Evolutionary conservation across 2,329 filamentous ascomycete genomes (phyloP).

Genomic region (Neocatenulostroma microsporum): DNA sequence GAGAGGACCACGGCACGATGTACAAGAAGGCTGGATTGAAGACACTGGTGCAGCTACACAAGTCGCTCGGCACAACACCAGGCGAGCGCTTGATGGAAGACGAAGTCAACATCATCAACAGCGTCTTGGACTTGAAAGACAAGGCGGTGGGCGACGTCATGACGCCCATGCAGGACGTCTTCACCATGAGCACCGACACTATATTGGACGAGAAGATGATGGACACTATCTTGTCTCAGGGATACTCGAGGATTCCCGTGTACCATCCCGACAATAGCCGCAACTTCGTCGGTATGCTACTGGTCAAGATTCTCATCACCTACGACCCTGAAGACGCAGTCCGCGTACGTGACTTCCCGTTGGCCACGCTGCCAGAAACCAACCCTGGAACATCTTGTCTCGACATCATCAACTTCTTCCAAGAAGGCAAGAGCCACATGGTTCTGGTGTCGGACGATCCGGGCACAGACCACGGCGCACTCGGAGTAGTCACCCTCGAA

Average conservation of each 20-base stretch:
- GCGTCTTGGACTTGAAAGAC: constrained; percentile 90
- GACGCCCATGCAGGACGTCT: constrained; percentile 98
- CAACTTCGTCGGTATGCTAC: constrained; percentile 94
- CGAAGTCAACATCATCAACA: constrained; percentile 97
- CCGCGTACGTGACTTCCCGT: constrained; percentile 78
- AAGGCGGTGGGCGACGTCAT: constrained; percentile 94
- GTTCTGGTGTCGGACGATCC: constrained; percentile 86
- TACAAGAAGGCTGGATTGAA: constrained; percentile 99
- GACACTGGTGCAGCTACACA: constrained; percentile 89
- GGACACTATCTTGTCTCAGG: constrained; percentile 84
- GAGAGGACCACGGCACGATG: constrained; percentile 88
- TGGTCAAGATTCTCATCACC: constrained; percentile 97
- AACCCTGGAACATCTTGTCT: constrained; percentile 91
- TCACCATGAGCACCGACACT: constrained; percentile 91
- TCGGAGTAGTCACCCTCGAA: constrained; percentile 91
- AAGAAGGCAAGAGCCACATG: constrained; percentile 99
- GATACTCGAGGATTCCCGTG: constrained; percentile 93
- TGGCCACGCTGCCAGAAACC: constrained; percentile 92
- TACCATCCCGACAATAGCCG: constrained; percentile 73
- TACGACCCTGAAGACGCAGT: constrained; percentile 93
- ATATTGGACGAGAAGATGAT: constrained; percentile 89
- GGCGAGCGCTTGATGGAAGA: constrained; percentile 88
- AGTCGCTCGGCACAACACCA: constrained; percentile 75
- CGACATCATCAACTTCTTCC: constrained; percentile 99
- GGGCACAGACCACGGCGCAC: constrained; percentile 80